phyloP scores from a whole-genome alignment of 768 basidiomycete species.

The Phylloporus arenicola region DNA sequence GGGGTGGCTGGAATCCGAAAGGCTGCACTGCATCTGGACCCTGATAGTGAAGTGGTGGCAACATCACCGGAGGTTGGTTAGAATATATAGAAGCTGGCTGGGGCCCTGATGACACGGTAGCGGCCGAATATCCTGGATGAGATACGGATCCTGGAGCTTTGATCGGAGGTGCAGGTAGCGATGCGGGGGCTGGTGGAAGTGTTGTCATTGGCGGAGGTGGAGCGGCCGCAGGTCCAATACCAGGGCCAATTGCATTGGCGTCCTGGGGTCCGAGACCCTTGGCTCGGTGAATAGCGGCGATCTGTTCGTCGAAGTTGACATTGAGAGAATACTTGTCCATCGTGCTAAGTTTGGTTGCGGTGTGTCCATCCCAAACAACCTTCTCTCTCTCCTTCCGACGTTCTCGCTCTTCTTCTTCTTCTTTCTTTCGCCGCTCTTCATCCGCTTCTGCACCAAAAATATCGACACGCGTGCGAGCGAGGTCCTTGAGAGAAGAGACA shows the following conservation, averaged over 20 bases:
- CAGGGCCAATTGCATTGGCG: conserved; percentile 74
- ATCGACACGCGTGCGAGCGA: conserved; percentile 94
- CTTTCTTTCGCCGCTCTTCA: conserved; percentile 80
- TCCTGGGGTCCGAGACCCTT: conserved; percentile 87
- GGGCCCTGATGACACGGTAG: conserved; percentile 86
- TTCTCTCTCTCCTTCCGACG: conserved; percentile 87
- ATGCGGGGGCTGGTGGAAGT: conserved; percentile 64
- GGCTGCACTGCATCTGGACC: conserved; percentile 71
- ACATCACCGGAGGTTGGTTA: conserved; percentile 66
- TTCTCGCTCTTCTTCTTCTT: conserved; percentile 82
- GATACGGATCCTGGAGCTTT: conserved; percentile 38
- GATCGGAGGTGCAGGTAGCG: conserved; percentile 65
- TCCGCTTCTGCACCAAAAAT: conserved; percentile 94
- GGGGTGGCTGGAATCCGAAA: conserved; percentile 72
- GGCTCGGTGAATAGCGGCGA: conserved; percentile 90
- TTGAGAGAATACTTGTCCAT: conserved; percentile 90
- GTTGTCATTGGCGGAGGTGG: conserved; percentile 57
- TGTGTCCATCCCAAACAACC: conserved; percentile 98
- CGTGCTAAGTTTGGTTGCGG: conserved; percentile 86
- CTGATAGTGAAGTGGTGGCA: conserved; percentile 81
- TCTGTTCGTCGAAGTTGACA: conserved; percentile 96
- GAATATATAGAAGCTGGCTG: conserved; percentile 78
- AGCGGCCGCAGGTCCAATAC: conserved; percentile 77
- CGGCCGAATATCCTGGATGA: conserved; percentile 64
- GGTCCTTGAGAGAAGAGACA: conserved; percentile 84